Conservation (phyloP, 2,329 filamentous ascomycete species). For the Aspergillus caelatus region DNA sequence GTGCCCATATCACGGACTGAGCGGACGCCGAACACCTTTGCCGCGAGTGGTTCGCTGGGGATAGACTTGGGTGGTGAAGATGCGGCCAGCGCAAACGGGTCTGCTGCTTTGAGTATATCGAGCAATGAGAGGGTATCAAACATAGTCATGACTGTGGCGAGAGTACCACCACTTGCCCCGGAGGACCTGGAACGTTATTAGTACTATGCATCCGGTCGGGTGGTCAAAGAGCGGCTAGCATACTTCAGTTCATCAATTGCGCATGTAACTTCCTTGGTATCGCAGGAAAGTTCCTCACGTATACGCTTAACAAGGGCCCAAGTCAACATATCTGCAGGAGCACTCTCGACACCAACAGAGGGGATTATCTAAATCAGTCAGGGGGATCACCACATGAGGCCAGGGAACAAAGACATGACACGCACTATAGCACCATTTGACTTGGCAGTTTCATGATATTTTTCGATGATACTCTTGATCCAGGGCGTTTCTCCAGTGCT, state of each 20-base stretch:
- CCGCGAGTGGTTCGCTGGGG: constrained; percentile 32
- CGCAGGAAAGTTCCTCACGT: constrained; percentile 53
- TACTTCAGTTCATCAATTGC: constrained; percentile 58
- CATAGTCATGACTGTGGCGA: constrained; percentile 66
- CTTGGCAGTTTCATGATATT: constrained; percentile 63
- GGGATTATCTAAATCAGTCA: constrained; percentile 56
- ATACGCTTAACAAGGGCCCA: constrained; percentile 58
- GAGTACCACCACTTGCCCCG: constrained; percentile 61
- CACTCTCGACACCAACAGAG: constrained; percentile 63
- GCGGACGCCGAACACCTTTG: constrained; percentile 53
- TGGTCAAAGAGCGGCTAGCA: constrained; percentile 19
- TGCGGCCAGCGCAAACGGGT: constrained; percentile 56
- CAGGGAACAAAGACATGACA: neutral
- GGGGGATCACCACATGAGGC: neutral
- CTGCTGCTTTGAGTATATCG: constrained; percentile 51
- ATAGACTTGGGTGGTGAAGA: constrained; percentile 39
- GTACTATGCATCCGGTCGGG: neutral
- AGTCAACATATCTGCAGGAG: constrained; percentile 59
- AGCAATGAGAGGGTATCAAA: constrained; percentile 50
- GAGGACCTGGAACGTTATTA: constrained; percentile 32
- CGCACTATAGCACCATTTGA: constrained; percentile 62
- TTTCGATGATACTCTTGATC: constrained; percentile 63
- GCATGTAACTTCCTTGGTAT: constrained; percentile 55
- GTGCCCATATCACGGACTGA: constrained; percentile 60
- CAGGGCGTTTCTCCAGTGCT: constrained; percentile 67